Evolutionary conservation across 139 green algal genomes (phyloP), one percentile per base, ranked within the genome.

Genomic region (Monoraphidium neglectum): DNA sequence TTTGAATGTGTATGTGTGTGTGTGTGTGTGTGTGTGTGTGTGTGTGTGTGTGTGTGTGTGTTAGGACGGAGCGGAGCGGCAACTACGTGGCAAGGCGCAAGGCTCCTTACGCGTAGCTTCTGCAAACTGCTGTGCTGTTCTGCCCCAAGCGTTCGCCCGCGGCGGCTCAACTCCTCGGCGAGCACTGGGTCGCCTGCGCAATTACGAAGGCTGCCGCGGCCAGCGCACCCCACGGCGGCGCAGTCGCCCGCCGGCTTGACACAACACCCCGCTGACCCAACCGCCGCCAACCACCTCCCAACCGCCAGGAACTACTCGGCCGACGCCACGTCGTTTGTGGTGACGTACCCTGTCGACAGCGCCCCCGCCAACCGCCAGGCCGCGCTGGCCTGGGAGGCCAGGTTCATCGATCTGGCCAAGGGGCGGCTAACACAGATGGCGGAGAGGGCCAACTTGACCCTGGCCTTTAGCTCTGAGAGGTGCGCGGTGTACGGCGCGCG

Each of bases 321-420:
- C 0, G 89, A 95, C 65, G 82, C 92, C 35, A 93, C 88, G 6
- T 78, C 92, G 5, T 94, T 98, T 75, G 88, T 98, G 8, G 83
- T 96, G 24, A 97, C 91, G 0, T 92, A 88, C 60, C 93, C 89
- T 0, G 76, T 98, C 30, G 53, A 80, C 70, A 74, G 49, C 49
- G 70, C 49, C 40, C 65, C 76, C 4, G 79, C 69, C 26, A 86
- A 89, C 69, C 77, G 74, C 65, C 38, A 59, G 12, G 91, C 87
- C 3, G 90, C 90, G 0, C 36, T 84, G 53, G 93, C 93, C 1
- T 98, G 94, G 94, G 93, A 98, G 81, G 79, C 80, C 3, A 89
- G 84, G 0, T 96, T 98, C 72, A 16, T 97, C 2, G 0, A 72
- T 5, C 81, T 98, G 40, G 88, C 88, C 0, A 35, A 79, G 3